Conservation (phyloP, 441 rosid genomes). For the Erodium texanum region DNA sequence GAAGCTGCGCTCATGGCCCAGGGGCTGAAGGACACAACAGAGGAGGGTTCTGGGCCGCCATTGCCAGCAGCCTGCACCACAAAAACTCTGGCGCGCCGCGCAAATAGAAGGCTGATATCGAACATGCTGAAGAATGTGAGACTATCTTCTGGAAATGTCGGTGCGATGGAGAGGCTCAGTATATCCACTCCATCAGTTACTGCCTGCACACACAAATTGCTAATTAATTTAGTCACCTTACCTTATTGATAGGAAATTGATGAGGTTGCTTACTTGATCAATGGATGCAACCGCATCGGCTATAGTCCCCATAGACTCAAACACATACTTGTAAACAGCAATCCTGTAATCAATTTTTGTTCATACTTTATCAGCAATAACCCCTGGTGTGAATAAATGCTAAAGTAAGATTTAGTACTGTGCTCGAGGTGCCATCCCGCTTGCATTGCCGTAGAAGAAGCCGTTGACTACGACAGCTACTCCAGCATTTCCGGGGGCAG, state of each 20-base stretch:
- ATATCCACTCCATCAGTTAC: slow-evolving; percentile 52
- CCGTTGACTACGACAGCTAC: slow-evolving; percentile 52
- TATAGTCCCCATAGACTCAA: slow-evolving; percentile 46
- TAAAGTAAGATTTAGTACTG: too few species aligned
- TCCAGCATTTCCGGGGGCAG: slow-evolving; percentile 53
- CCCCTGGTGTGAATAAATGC: too few species aligned
- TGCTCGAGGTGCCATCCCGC: slow-evolving; percentile 65
- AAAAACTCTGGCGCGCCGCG: slow-evolving; percentile 51
- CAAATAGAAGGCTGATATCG: slow-evolving; percentile 39
- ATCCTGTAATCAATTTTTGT: slow-evolving; percentile 36
- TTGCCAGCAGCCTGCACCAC: slow-evolving; percentile 67
- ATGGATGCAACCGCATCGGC: slow-evolving; percentile 63
- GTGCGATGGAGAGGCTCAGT: slow-evolving; percentile 37
- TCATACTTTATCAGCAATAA: too few species aligned
- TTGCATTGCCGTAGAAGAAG: slow-evolving; percentile 46
- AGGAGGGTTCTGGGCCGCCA: slow-evolving; percentile 45
- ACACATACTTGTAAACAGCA: slow-evolving; percentile 55
- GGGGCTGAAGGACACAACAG: slow-evolving; percentile 54
- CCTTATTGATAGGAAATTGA: too few species aligned
- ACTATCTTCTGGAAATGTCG: slow-evolving; percentile 41
- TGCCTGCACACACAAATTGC: slow-evolving; percentile 29
- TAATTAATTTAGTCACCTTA: too few species aligned
- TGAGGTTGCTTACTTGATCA: slow-evolving; percentile 39
- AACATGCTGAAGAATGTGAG: slow-evolving; percentile 44
- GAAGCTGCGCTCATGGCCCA: slow-evolving; percentile 48